Evolutionary conservation across 768 basidiomycete species (phyloP), one percentile per base, ranked within the genome.

Genomic region (Ramaria sp.): DNA sequence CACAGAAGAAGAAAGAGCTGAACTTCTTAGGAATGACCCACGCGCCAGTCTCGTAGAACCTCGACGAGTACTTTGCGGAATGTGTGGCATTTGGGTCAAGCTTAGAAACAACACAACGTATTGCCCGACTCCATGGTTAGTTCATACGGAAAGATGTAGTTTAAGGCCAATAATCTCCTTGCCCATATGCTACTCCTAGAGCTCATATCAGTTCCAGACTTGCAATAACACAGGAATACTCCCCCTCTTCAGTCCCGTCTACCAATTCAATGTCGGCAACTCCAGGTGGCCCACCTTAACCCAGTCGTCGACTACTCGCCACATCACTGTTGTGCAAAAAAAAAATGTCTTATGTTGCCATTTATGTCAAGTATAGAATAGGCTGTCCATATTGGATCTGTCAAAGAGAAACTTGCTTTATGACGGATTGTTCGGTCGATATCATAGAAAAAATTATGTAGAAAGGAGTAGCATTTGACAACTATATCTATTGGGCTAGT

Each of bases 21-120:
- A 45, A 37, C 1, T 48, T 47, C 34, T 55, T 25, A 43, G 44
- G 15, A 28, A 25, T 28, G 53, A 55, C 27, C 44, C 53, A 27
- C 42, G 53, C 7, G 12, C 16, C 3, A 20, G 32, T 18, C 25
- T 3, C 15, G 53, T 55, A 18, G 53, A 55, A 37, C 28, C 42
- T 3, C 1, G 44, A 34, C 15, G 53, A 18, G 43, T 55, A 1
- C 36, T 55, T 1, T 55, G 53, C 34, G 18, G 15, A 9, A 16
- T 55, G 20, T 55, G 53, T 34, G 43, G 41, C 3, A 1, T n/a
- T 9, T 55, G 53, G 53, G 47, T 55, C 43, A 55, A 44, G 43
- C 41, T 55, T 1, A 5, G 53, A 36, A 44, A 55, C 37, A 44
- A 27, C 15, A 55, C 53, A 24, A 55, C 53, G 28, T 55, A 55